A percentile compares a stretch with the other conserved stretches of the same genome.
Evolutionary conservation across 768 basidiomycete species (phyloP).

Genomic region (Rhodotorula taiwanensis): DNA sequence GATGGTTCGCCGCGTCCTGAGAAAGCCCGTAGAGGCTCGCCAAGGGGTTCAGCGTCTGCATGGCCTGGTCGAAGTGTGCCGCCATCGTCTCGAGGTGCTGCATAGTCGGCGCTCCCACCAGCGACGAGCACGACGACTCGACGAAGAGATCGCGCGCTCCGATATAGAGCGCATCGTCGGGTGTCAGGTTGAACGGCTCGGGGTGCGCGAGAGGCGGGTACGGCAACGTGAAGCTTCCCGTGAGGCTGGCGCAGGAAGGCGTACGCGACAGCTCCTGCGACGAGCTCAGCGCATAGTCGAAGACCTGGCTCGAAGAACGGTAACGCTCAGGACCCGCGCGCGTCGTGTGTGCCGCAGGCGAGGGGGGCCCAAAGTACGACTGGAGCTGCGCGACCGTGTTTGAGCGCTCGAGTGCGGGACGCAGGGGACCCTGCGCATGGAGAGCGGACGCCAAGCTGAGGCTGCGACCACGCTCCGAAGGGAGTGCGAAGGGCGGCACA

Average conservation of each 20-base stretch:
- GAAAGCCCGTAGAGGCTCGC: slow-evolving; percentile 32
- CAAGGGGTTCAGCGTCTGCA: slow-evolving; percentile 28
- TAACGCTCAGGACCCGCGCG: slow-evolving; percentile 17
- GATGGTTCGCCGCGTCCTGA: slow-evolving; percentile 26
- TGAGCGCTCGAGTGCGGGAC: slow-evolving; percentile 12
- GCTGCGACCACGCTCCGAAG: slow-evolving; percentile 20
- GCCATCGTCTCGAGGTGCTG: slow-evolving; percentile 11
- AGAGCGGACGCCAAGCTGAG: slow-evolving; percentile 20
- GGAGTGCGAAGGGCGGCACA: no score
- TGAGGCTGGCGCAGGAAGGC: slow-evolving; percentile 10
- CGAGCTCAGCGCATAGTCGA: not conserved
- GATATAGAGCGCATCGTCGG: slow-evolving; percentile 29
- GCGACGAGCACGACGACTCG: slow-evolving; percentile 21
- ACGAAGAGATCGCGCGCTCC: slow-evolving; percentile 31
- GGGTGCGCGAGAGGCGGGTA: slow-evolving; percentile 28
- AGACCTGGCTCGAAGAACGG: not conserved
- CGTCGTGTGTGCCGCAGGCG: not conserved
- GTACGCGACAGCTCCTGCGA: slow-evolving; percentile 12
- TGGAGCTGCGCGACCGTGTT: slow-evolving; percentile 25
- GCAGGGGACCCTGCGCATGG: not conserved
- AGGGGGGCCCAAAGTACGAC: slow-evolving; percentile 24
- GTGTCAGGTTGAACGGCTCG: slow-evolving; percentile 25
- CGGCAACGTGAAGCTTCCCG: not conserved
- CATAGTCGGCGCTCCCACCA: slow-evolving; percentile 8
- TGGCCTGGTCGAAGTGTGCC: slow-evolving; percentile 32